Conservation (phyloP, 2,329 filamentous ascomycete species). For the Colletotrichum filicis region DNA sequence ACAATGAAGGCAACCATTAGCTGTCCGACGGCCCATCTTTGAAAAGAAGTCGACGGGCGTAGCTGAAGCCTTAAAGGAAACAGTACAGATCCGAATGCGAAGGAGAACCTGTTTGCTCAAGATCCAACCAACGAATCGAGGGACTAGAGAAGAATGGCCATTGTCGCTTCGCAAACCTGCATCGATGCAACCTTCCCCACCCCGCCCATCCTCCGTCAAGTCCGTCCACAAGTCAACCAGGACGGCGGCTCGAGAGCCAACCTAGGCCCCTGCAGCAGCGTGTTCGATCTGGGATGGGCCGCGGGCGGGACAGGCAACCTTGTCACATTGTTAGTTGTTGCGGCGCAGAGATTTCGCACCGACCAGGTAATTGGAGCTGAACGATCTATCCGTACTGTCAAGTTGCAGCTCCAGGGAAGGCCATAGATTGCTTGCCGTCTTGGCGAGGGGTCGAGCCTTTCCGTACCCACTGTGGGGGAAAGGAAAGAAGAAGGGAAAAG, state of each 20-base stretch:
- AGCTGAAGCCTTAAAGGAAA: neutral
- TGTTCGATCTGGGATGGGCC: neutral
- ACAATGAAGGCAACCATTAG: neutral
- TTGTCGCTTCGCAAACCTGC: neutral
- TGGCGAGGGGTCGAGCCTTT: neutral
- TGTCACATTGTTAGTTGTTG: neutral
- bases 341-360: neutral
- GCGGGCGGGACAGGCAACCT: neutral
- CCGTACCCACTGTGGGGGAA: neutral
- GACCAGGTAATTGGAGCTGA: neutral
- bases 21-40: neutral
- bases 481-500: neutral
- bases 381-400: neutral
- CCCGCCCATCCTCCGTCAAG: constrained; percentile 23
- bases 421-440: neutral
- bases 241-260: neutral
- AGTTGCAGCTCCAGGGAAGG: neutral
- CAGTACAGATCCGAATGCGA: neutral
- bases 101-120: neutral
- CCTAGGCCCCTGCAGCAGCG: neutral
- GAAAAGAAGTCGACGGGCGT: neutral
- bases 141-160: constrained; percentile 20
- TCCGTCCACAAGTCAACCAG: neutral
- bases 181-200: constrained; percentile 42
- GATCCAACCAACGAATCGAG: constrained; percentile 39